These are phyloP conservation scores for Acanthamoeba lenticulata DNA, from an alignment of 208 protist genomes.

Conservation along the genomic window DNA sequence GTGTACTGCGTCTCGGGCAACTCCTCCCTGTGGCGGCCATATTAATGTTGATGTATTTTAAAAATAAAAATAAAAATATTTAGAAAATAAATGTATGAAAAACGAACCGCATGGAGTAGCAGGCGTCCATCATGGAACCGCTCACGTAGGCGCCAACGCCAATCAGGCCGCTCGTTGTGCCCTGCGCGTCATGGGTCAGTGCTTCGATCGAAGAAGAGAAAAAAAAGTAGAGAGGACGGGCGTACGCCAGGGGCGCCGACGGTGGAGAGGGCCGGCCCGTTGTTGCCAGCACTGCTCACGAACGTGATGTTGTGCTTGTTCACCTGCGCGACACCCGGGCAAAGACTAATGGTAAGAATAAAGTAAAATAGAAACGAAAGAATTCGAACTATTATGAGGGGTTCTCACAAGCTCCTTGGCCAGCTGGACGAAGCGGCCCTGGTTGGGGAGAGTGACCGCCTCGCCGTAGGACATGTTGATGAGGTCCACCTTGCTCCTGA, in stretches of 20 bases:
- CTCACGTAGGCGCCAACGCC: constrained; percentile 80
- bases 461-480: constrained; percentile 88
- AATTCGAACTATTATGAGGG: background rate
- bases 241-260: constrained; percentile 76
- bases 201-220: background rate
- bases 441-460: constrained; percentile 60
- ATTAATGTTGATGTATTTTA: too few relatives aligned
- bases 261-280: constrained; percentile 81
- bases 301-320: constrained; percentile 80
- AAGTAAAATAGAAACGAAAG: background rate
- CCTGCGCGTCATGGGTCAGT: background rate
- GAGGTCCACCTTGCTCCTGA: constrained; percentile 74
- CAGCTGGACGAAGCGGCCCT: constrained; percentile 76
- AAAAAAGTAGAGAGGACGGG: background rate
- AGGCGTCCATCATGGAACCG: constrained; percentile 56
- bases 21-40: constrained; percentile 8
- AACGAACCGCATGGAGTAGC: constrained; percentile 55
- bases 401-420: constrained; percentile 21
- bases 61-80: too few relatives aligned
- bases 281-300: constrained; percentile 83
- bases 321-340: constrained; percentile 52
- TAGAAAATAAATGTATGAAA: background rate
- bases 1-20: constrained; percentile 78
- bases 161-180: constrained; percentile 72
- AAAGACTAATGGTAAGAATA: too few relatives aligned